Evolutionary conservation across 257 asterid genomes (phyloP).

Genomic region (Pogostemon cablin): DNA sequence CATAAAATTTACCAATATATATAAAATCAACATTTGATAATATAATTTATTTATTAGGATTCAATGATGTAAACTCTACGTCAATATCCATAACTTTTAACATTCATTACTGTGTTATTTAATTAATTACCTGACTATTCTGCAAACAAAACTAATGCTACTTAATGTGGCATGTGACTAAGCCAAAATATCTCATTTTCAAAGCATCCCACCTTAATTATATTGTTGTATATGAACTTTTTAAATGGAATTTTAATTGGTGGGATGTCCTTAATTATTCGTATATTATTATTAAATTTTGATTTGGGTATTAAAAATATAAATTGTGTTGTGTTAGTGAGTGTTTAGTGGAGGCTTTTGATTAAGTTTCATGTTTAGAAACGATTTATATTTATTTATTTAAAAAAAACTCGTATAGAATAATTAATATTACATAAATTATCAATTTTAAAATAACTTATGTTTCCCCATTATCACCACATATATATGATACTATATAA

Average conservation of each 20-base stretch:
- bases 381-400: too few relatives aligned
- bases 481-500: too few relatives aligned
- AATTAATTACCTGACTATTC: slow-evolving; percentile 11
- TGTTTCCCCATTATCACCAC: too few relatives aligned
- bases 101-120: slow-evolving; percentile 8
- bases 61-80: slow-evolving; percentile 8
- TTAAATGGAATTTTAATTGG: neutral
- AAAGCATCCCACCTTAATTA: slow-evolving; percentile 16
- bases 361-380: neutral
- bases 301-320: neutral
- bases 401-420: too few relatives aligned
- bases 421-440: too few relatives aligned
- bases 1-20: neutral
- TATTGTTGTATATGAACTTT: neutral
- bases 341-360: neutral
- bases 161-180: slow-evolving; percentile 2
- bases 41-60: neutral
- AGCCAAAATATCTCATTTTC: slow-evolving; percentile 15
- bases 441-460: too few relatives aligned
- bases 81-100: slow-evolving; percentile 10
- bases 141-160: neutral
- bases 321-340: slow-evolving; percentile 12
- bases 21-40: neutral
- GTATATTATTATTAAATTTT: neutral
- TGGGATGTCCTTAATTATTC: slow-evolving; percentile 3